phyloP scores from a whole-genome alignment of 2,329 filamentous ascomycete genomes.

The Hypoxylon sp. region DNA sequence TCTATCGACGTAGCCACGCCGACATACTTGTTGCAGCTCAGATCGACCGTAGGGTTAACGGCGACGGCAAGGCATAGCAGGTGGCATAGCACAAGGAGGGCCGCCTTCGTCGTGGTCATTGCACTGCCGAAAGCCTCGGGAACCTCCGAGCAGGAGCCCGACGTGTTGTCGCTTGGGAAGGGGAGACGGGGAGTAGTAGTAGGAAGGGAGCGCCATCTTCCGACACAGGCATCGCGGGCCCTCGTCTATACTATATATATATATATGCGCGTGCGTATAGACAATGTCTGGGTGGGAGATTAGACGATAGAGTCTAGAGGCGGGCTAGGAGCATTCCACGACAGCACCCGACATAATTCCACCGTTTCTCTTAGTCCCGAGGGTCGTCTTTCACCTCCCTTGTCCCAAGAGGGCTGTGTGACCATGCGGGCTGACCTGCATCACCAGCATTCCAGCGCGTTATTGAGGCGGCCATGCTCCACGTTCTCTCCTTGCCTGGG shows the following conservation, averaged over 20 bases:
- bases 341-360: constrained; percentile 36
- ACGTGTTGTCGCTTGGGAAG: constrained; percentile 17
- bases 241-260: constrained; percentile 25
- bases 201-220: constrained; percentile 12
- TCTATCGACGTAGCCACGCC: constrained; percentile 67
- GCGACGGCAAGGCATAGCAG: constrained; percentile 37
- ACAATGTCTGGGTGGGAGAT: too few relatives aligned
- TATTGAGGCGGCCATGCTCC: constrained; percentile 1
- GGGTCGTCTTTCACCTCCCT: constrained; percentile 23
- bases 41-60: constrained; percentile 61
- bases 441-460: constrained; percentile 20
- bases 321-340: constrained; percentile 32
- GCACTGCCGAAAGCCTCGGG: constrained; percentile 27
- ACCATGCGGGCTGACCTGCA: constrained; percentile 37
- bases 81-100: constrained; percentile 40
- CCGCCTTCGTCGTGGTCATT: constrained; percentile 33
- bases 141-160: constrained; percentile 24
- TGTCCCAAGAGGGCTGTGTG: constrained; percentile 25
- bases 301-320: constrained; percentile 15
- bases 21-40: constrained; percentile 75
- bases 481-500: too few relatives aligned
- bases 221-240: constrained; percentile 13
- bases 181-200: constrained; percentile 3
- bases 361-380: constrained; percentile 8
- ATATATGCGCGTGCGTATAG: too few relatives aligned